phyloP scores from a whole-genome alignment of 306 rosid species.

The Lagenaria siceraria region DNA sequence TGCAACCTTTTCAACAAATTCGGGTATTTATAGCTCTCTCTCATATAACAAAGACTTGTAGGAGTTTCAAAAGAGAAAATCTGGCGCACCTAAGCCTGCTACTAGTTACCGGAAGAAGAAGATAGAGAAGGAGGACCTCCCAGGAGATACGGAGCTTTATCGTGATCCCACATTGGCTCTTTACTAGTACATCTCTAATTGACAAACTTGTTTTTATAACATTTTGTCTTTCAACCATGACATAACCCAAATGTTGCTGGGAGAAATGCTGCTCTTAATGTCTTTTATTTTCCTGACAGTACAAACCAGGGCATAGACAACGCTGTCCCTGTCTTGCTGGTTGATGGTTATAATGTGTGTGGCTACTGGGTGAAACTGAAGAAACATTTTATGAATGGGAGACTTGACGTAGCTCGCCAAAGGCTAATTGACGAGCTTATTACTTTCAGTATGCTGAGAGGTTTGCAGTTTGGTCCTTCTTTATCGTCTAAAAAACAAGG shows the following conservation, averaged over 20 bases:
- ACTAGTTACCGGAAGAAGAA: conserved; percentile 83
- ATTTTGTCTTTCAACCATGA: neutral
- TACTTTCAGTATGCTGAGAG: conserved; percentile 67
- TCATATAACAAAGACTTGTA: conserved; percentile 18
- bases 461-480: conserved; percentile 21
- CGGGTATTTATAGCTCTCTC: neutral
- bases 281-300: conserved; percentile 26
- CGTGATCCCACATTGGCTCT: conserved; percentile 67
- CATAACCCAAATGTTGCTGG: neutral
- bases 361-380: conserved; percentile 88
- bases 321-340: conserved; percentile 78
- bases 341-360: conserved; percentile 88
- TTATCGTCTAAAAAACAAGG: neutral
- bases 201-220: neutral
- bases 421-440: conserved; percentile 71
- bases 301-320: conserved; percentile 60
- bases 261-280: neutral
- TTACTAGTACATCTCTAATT: conserved; percentile 44
- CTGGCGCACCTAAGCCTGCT: conserved; percentile 50
- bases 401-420: conserved; percentile 76
- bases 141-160: conserved; percentile 32
- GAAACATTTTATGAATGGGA: conserved; percentile 63
- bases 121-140: conserved; percentile 46
- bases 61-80: conserved; percentile 62
- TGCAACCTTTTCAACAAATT: neutral